Percentiles rank a stretch among this genome's conserved stretches.
Evolutionary conservation across 2,329 filamentous ascomycete genomes (phyloP).

Genomic region (Fusarium brachygibbosum): DNA sequence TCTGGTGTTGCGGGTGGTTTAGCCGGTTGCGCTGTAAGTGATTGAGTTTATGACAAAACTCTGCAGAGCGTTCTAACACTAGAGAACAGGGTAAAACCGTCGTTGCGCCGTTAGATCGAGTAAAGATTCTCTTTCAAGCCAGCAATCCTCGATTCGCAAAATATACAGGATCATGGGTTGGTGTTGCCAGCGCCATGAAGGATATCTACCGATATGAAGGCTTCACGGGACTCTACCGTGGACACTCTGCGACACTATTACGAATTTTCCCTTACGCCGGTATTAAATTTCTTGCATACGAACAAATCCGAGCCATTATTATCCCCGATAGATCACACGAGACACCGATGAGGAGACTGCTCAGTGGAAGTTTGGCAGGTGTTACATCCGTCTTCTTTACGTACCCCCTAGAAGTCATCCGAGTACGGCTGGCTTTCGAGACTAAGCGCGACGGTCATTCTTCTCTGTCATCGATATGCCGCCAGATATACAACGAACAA

Average conservation of each 20-base stretch:
- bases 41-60: background rate
- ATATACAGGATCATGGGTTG: conserved; percentile 90
- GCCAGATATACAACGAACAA: conserved; percentile 87
- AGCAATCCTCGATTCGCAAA: conserved; percentile 94
- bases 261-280: conserved; percentile 97
- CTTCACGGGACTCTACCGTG: conserved; percentile 83
- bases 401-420: conserved; percentile 92
- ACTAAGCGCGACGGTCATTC: conserved; percentile 81
- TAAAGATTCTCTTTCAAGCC: conserved; percentile 98
- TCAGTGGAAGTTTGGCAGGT: conserved; percentile 81
- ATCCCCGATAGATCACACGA: conserved; percentile 82
- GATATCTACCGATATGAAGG: conserved; percentile 87
- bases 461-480: conserved; percentile 81
- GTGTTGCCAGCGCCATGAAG: conserved; percentile 83
- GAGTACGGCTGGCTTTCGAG: conserved; percentile 94
- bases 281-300: conserved; percentile 98
- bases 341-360: conserved; percentile 80
- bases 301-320: conserved; percentile 86
- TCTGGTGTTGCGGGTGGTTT: conserved; percentile 89
- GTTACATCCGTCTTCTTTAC: conserved; percentile 95
- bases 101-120: conserved; percentile 94
- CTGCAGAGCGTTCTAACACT: conserved; percentile 22
- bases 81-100: conserved; percentile 85
- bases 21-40: conserved; percentile 88
- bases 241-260: conserved; percentile 92